Base-by-base conservation (phyloP, 2,329 filamentous ascomycete genomes). In the Neofusicoccum laricinum region DNA sequence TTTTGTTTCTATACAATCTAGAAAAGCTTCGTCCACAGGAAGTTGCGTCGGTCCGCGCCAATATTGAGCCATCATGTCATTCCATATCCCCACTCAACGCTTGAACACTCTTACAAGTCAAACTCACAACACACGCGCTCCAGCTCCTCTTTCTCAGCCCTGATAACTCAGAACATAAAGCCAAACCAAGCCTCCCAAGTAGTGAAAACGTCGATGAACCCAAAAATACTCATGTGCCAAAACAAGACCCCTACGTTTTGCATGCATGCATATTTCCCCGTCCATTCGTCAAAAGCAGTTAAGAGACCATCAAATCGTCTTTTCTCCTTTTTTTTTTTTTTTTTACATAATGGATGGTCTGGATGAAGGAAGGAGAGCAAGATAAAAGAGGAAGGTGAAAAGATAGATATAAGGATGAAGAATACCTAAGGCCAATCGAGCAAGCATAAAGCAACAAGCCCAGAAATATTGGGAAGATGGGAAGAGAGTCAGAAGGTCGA, bases 281-380 rank as follows among this genome's bases (percentile, higher is more conserved):
- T 41, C 19, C 12, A 15, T 30, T 36, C n/a, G 49, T 53, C 34
- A n/a, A 57, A 49, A 36, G 53, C 25, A 51, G 7, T 17, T 51
- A 51, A 30, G 19, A 15, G 41, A 19, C 12, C 55, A 59, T 46
- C 40, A 19, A 36, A 59, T 59, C 55, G 30, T 59, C 55, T 45
- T 59, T 51, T 59, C 36, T 25, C 36, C 55, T 46, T 58, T 58
- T 30, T 51, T 59, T 46, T 25, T 46, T 40, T 46, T 58, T 58
- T 30, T 58, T 48, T 57, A 59, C 41, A 59, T 59, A 46, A 46
- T 21, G 46, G 30, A 36, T 46, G 53, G 53, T 30, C n/a, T 17
- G 41, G 34, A 43, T 17, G 41, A 45, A 43, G 46, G 14, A 30
- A 17, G 32, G 38, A 12, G 36, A 32, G 21, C 25, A 8, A 12